These are phyloP conservation scores for Gastrolobium villosum DNA, from an alignment of 306 rosid species.

Conservation along the genomic window DNA sequence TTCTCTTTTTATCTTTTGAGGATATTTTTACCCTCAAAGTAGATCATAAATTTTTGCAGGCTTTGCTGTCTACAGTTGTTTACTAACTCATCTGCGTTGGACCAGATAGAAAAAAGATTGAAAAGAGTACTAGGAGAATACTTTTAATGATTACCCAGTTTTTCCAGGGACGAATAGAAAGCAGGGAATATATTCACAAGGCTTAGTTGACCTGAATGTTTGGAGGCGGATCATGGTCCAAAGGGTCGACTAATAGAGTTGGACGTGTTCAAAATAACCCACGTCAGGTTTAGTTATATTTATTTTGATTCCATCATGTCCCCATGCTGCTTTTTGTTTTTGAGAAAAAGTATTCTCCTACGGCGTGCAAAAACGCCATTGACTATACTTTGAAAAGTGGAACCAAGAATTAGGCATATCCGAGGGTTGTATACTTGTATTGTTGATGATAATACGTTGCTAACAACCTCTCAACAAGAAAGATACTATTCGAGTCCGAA, in stretches of 20 bases:
- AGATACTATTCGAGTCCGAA: not conserved
- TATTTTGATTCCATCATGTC: constrained; percentile 4
- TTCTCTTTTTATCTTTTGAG: not conserved
- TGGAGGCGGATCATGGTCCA: constrained; percentile 17
- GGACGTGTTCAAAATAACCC: constrained; percentile 47
- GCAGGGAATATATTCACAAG: constrained; percentile 10
- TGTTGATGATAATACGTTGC: constrained; percentile 3
- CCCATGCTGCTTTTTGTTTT: constrained; percentile 7
- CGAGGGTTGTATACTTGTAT: not conserved
- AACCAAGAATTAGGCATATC: not conserved
- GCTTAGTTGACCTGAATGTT: constrained; percentile 37
- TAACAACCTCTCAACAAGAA: not conserved
- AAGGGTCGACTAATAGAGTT: not conserved
- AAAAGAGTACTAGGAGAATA: constrained; percentile 1
- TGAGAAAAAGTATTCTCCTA: not conserved
- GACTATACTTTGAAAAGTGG: constrained; percentile 7
- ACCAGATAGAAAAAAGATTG: constrained; percentile 11
- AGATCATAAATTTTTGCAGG: not conserved
- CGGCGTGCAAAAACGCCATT: not conserved
- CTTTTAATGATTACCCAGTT: constrained; percentile 41
- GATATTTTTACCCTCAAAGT: not conserved
- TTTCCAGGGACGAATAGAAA: constrained; percentile 2
- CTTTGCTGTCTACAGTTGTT: constrained; percentile 5
- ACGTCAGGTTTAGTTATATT: constrained; percentile 8
- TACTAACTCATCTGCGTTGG: constrained; percentile 22